These are phyloP conservation scores for Cryphonectria carpinicola DNA, from an alignment of 2,329 filamentous ascomycete species.

Conservation along the genomic window DNA sequence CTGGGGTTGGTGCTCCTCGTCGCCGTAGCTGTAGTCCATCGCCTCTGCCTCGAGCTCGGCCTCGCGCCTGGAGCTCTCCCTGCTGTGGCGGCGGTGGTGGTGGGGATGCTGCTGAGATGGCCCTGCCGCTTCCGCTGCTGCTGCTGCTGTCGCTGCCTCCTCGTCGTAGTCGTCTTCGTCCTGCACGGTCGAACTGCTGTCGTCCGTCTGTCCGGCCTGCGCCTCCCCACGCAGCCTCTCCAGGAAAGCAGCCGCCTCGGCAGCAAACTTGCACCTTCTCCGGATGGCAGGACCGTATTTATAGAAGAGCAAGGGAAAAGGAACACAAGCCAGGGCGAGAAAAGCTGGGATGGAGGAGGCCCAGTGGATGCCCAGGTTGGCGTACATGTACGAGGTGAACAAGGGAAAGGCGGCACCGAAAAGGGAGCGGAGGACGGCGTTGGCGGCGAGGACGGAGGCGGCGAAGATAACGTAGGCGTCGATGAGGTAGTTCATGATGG, in stretches of 20 bases:
- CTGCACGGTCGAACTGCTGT: background rate
- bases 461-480: constrained; percentile 77
- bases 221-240: constrained; percentile 9
- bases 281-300: constrained; percentile 59
- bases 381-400: constrained; percentile 66
- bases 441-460: constrained; percentile 74
- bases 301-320: constrained; percentile 64
- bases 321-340: constrained; percentile 60
- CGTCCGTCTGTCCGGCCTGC: background rate
- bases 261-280: constrained; percentile 57
- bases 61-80: background rate
- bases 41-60: constrained; percentile 20
- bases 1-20: constrained; percentile 8
- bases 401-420: constrained; percentile 76
- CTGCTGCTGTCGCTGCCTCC: background rate
- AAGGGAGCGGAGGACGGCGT: constrained; percentile 70
- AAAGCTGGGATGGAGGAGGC: constrained; percentile 75
- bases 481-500: constrained; percentile 68
- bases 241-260: constrained; percentile 38
- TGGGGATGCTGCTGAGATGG: background rate
- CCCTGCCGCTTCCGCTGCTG: background rate
- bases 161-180: background rate
- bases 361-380: constrained; percentile 73
- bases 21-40: constrained; percentile 11
- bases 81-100: background rate